Evolutionary conservation across 2,329 filamentous ascomycete species (phyloP), one percentile per base, ranked within the genome.

Genomic region (Paecilomyces formosus): DNA sequence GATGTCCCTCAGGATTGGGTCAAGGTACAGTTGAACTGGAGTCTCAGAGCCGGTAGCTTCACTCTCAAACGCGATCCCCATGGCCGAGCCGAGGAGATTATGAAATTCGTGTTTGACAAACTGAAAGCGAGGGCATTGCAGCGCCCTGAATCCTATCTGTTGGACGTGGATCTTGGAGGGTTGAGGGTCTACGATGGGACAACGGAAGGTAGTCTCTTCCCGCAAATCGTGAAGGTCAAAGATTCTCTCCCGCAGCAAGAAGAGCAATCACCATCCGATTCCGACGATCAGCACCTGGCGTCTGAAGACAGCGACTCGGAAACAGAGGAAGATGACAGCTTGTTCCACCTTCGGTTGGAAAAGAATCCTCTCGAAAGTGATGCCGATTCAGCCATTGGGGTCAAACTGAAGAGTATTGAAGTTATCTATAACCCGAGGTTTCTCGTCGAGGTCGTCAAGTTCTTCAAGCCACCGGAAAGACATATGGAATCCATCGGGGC

Each of bases 401-500:
- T 93, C 66, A 97, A 96, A 73, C 78, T 99, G 65, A 97, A 95
- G 73, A 94, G 92, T 52, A 87, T 99, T 64, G 95, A 99, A 72
- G 89, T 99, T 57, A 91, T 99, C 24, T 99, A 96, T 83, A 99
- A 99, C 66, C 94, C 95, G 0, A 90, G 88, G 63, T 95, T 97
- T 65, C 82, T 97, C 0, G 86, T 96, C 5, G 92, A 94, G 54
- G 86, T 97, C 45, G 90, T 88, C 56, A 91, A 92, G 65, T 99
- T 99, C 78, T 99, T 99, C 79, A 88, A 93, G 62, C 94, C 94
- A 0, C 95, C 94, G 0, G 92, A 97, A 72, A 84, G 92, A 55
- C 95, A 99, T 71, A 97, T 99, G 92, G 94, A 99, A 70, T 99
- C 94, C 9, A 97, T 99, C 65, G 89, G 87, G 12, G 95, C 94